Conservation (phyloP, 495 filamentous ascomycete genomes). For the Sordaria brevicollis region DNA sequence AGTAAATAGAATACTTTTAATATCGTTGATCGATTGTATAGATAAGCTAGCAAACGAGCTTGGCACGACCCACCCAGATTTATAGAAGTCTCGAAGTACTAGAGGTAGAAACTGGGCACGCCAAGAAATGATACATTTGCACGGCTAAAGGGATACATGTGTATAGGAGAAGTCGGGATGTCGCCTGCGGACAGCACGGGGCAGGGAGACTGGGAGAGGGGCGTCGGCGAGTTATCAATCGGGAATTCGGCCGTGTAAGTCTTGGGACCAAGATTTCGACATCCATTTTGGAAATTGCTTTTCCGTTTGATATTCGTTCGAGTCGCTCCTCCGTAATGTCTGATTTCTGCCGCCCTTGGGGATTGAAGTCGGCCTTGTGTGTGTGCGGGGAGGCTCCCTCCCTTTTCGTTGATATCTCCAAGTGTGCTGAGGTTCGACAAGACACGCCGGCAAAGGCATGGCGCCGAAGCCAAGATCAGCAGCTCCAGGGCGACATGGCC, state of each 20-base stretch:
- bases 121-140: too few relatives aligned
- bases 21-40: too few relatives aligned
- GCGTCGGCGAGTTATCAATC: background rate
- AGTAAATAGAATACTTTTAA: too few relatives aligned
- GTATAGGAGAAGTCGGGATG: background rate
- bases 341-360: background rate
- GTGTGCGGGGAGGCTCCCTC: background rate
- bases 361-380: too few relatives aligned
- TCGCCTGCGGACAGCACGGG: background rate
- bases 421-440: background rate
- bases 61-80: too few relatives aligned
- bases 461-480: background rate
- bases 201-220: background rate
- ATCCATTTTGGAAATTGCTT: background rate
- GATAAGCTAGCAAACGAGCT: too few relatives aligned
- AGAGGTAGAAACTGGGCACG: too few relatives aligned
- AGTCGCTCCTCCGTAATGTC: background rate
- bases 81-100: too few relatives aligned
- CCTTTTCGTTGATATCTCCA: background rate
- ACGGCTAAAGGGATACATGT: too few relatives aligned
- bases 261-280: background rate
- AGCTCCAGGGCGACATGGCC: background rate
- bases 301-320: background rate
- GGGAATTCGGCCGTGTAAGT: background rate
- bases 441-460: background rate